Evolutionary conservation across 208 protist species (phyloP).

Genomic region (Trypanosoma boissoni): DNA sequence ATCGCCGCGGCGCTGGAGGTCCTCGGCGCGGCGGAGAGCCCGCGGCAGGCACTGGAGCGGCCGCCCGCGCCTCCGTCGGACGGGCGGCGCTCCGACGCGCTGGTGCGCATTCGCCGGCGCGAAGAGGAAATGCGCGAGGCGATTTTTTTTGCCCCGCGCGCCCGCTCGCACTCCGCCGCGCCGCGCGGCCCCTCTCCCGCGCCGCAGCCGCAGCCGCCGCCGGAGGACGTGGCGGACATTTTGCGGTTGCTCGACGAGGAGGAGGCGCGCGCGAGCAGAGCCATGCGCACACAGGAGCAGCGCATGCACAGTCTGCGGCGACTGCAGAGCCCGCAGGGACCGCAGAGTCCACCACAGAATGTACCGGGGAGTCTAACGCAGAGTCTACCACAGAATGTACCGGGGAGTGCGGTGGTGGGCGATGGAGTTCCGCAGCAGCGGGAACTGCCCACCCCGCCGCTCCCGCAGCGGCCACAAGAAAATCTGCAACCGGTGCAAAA

Average conservation of each 20-base stretch:
- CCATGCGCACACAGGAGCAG: slow-evolving; percentile 5
- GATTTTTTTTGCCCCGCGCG: slow-evolving; percentile 4
- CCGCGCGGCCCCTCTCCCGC: neutral
- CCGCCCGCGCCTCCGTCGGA: neutral
- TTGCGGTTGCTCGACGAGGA: slow-evolving; percentile 13
- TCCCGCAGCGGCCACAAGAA: no score
- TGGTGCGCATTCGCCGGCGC: slow-evolving; percentile 13
- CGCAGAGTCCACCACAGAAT: no score
- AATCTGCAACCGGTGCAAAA: no score
- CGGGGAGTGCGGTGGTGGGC: no score
- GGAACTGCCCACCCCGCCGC: no score
- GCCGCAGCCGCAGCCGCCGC: neutral
- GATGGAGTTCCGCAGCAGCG: no score
- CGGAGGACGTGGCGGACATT: neutral
- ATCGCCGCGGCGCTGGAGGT: slow-evolving; percentile 4
- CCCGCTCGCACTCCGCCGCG: neutral
- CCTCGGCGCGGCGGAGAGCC: neutral
- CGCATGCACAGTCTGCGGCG: slow-evolving; percentile 2
- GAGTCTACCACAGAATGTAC: no score
- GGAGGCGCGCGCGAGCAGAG: slow-evolving; percentile 1
- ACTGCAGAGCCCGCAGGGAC: neutral
- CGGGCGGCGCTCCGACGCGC: neutral
- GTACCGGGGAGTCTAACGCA: no score
- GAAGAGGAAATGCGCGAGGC: slow-evolving; percentile 19
- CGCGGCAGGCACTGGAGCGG: neutral